Conservation (phyloP, 768 basidiomycete genomes). For the Ramaria sp. region DNA sequence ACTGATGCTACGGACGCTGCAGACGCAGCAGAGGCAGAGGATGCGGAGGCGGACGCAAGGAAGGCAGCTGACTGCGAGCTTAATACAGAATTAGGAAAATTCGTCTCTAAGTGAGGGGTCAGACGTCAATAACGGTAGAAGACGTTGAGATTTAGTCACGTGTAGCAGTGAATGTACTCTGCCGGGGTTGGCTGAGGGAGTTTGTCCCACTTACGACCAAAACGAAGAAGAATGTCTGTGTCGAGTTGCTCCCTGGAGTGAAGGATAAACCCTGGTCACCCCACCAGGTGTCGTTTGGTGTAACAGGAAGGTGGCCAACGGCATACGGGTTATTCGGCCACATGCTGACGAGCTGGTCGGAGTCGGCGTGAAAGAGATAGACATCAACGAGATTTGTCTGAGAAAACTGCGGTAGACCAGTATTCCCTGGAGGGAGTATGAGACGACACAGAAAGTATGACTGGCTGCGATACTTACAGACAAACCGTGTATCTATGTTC, state of each 20-base stretch:
- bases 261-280: slow-evolving; percentile 38
- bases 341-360: slow-evolving; percentile 38
- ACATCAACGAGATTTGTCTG: slow-evolving; percentile 60
- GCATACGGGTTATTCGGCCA: slow-evolving; percentile 37
- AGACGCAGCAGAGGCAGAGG: slow-evolving; percentile 27
- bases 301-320: slow-evolving; percentile 41
- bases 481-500: slow-evolving; percentile 63
- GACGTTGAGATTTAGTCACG: slow-evolving; percentile 42
- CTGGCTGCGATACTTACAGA: slow-evolving; percentile 48
- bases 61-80: slow-evolving; percentile 44
- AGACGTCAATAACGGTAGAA: slow-evolving; percentile 4
- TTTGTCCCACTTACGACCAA: slow-evolving; percentile 48
- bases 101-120: slow-evolving; percentile 46
- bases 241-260: slow-evolving; percentile 37
- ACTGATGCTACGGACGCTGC: slow-evolving; percentile 21
- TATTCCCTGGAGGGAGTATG: slow-evolving; percentile 50
- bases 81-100: slow-evolving; percentile 55
- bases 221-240: slow-evolving; percentile 68
- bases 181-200: slow-evolving; percentile 46
- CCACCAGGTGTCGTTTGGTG: slow-evolving; percentile 72
- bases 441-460: slow-evolving; percentile 10
- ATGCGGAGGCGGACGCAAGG: slow-evolving; percentile 21
- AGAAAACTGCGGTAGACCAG: slow-evolving; percentile 51
- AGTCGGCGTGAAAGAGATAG: slow-evolving; percentile 69
- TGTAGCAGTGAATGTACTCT: slow-evolving; percentile 68